phyloP scores from a whole-genome alignment of 2,329 filamentous ascomycete genomes.

The Aspergillus quadricinctus region DNA sequence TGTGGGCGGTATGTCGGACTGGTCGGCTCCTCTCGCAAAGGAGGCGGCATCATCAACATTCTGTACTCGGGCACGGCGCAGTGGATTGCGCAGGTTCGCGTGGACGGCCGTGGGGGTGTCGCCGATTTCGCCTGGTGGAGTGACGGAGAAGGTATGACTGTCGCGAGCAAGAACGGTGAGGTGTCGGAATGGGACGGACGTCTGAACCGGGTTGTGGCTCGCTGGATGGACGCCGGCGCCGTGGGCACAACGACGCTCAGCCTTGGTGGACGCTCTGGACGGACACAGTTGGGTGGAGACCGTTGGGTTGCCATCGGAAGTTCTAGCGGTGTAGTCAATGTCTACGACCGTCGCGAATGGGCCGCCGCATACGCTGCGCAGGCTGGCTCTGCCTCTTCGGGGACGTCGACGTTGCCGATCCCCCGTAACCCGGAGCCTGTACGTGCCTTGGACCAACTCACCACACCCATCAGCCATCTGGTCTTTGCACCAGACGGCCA shows the following conservation, averaged over 20 bases:
- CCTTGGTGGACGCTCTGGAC: slow-evolving; percentile 55
- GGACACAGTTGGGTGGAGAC: slow-evolving; percentile 60
- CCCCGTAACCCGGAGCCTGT: slow-evolving; percentile 67
- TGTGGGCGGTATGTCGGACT: slow-evolving; percentile 83
- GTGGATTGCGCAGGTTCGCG: slow-evolving; percentile 77
- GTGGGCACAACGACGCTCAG: slow-evolving; percentile 78
- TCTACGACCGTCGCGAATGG: slow-evolving; percentile 79
- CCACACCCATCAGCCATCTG: slow-evolving; percentile 75
- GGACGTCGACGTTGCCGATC: slow-evolving; percentile 41
- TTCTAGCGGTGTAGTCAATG: slow-evolving; percentile 81
- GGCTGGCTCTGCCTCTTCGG: slow-evolving; percentile 10
- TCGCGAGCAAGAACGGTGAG: slow-evolving; percentile 81
- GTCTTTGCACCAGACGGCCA: slow-evolving; percentile 86
- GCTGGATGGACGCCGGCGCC: slow-evolving; percentile 88
- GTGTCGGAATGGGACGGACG: slow-evolving; percentile 82
- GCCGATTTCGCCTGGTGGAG: slow-evolving; percentile 93
- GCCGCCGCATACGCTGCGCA: slow-evolving; percentile 37
- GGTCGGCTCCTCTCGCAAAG: slow-evolving; percentile 73
- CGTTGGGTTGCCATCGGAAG: slow-evolving; percentile 87
- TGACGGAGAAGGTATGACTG: slow-evolving; percentile 73
- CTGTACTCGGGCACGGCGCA: slow-evolving; percentile 75
- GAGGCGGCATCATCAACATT: slow-evolving; percentile 83
- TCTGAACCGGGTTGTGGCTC: slow-evolving; percentile 63
- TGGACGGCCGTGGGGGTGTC: slow-evolving; percentile 78
- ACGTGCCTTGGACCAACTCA: slow-evolving; percentile 76